Base-by-base conservation (phyloP, 768 basidiomycete species). In the Tricholoma sp. region DNA sequence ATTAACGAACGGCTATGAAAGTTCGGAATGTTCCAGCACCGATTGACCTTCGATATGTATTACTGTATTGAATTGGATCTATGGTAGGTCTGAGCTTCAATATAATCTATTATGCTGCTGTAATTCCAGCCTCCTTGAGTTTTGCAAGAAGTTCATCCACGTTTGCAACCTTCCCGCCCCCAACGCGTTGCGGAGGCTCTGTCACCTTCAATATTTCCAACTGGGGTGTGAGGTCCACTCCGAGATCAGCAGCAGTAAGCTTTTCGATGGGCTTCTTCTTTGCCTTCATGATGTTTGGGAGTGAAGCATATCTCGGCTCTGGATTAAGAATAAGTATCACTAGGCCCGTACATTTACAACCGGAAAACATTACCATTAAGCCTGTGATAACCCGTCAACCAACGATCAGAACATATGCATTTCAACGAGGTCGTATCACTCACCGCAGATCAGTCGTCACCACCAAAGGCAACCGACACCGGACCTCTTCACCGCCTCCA, bases 221-320 rank as follows among this genome's bases (percentile, higher is more conserved):
- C 31, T 83, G 79, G 14, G 94, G 93, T 0, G 84, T 81, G 54
- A 92, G 81, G 74, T 98, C 93, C 21, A 98, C 76, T 6, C 85
- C 85, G 21, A 98, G 84, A 63, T 94, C 93, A 21, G 78, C 76
- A 1, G 93, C 79, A 14, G 82, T 83, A 52, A 97, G 65, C 67
- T 91, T 94, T 73, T 95, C 87, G 43, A 98, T 73, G 12, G 89
- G 87, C 76, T 99, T 99, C 82, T 98, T 99, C 81, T 98, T 98
- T n/a, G 97, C 97, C 73, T 96, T 95, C 92, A 96, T 96, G 72
- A 96, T 96, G 64, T 93, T 94, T 3, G 94, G 93, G 58, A 99
- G 71, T n/a, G 95, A 94, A 0, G 97, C 97, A 67, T 97, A 99
- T 63, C 96, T 88, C 0, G 96, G 96, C 71, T 96, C 95, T 94